A percentile compares a stretch with the other conserved stretches of the same genome.
Conservation (phyloP, 257 asterid species). For the Solanum paucissectum region DNA sequence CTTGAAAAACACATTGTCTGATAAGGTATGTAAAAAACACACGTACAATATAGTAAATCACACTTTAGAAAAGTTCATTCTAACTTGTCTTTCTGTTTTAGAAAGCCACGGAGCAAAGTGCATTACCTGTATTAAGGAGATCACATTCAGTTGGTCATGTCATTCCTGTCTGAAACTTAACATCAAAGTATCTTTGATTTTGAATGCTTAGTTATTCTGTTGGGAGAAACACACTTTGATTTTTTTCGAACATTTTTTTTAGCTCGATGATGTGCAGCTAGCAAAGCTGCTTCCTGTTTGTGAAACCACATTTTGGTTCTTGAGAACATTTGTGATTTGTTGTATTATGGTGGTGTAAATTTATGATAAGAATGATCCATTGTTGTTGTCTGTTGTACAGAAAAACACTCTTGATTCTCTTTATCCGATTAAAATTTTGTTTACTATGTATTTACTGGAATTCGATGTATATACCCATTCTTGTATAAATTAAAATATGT, state of each 20-base stretch:
- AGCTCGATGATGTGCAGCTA: background rate
- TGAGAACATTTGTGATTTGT: background rate
- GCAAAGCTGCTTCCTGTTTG: background rate
- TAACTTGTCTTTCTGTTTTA: background rate
- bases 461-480: background rate
- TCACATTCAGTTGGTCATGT: background rate
- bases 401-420: background rate
- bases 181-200: background rate
- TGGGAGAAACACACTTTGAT: background rate
- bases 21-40: constrained; percentile 19
- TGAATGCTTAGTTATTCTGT: background rate
- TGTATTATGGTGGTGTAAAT: background rate
- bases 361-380: background rate
- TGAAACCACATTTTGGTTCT: background rate
- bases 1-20: constrained; percentile 33
- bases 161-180: background rate
- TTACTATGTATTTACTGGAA: background rate
- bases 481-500: background rate
- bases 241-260: background rate
- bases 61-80: background rate
- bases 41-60: background rate
- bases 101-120: background rate
- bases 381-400: background rate
- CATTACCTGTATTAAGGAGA: background rate
- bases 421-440: background rate